Base-by-base conservation (phyloP, 163 green algal species). In the Chloromonas sp. region DNA sequence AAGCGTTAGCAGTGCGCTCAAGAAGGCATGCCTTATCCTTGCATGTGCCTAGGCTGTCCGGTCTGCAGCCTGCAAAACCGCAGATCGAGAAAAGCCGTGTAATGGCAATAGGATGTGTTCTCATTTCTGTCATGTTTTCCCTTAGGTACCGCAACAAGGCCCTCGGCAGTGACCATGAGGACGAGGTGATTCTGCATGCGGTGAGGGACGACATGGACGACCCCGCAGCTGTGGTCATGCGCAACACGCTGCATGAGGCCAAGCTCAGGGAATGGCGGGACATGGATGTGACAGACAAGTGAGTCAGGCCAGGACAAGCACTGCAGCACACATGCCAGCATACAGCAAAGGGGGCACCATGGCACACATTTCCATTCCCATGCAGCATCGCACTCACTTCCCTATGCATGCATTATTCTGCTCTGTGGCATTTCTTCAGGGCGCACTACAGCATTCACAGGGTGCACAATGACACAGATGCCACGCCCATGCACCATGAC, bases 231-330 rank as follows among this genome's bases (percentile, higher is more conserved):
- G 84, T 85, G 14, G 61, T 91, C 0, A 70, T 88, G 81, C 80
- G 81, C 62, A 89, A 89, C 61, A 14, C 58, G n/a, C n/a, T 80
- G 74, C 90, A 93, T 66, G 90, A 94, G 14, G 76, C 71, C 66
- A 94, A 94, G 87, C 85, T 94, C 13, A 85, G 77, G 70, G 36
- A 83, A 2, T 94, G 91, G 91, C 84, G 79, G 87, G 71, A 8
- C 14, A 85, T 91, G 84, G 83, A 3, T 0, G 82, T 82, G 11
- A 80, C 84, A 36, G 87, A 93, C 81, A 92, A 91, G 87, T 89
- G 70, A 87, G 87, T 74, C 36, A 36, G 36, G 36, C 36, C 36
- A 36, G 36, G 36, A 36, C 36, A 36, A 3, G 0, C 13, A 58
- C 8, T 82, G 81, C 70, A 76, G 70, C 70, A 76, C 70, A 76